Evolutionary conservation across 2,329 filamentous ascomycete species (phyloP).

Genomic region (Raffaelea albimanens): DNA sequence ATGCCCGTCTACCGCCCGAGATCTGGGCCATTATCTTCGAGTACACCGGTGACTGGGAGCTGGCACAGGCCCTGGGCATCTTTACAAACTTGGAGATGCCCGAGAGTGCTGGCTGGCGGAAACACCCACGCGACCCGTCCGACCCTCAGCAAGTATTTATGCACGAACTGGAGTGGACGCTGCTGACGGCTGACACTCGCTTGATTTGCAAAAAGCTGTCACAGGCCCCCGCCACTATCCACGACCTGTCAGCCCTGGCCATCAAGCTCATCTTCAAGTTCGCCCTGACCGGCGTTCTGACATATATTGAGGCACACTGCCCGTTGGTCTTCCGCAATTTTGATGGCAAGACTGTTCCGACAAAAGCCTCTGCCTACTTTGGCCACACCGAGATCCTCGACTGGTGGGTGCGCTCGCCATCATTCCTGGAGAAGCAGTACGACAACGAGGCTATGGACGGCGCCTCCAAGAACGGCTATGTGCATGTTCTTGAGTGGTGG

Average conservation of each 20-base stretch:
- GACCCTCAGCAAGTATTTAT: constrained; percentile 63
- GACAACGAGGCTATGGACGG: constrained; percentile 77
- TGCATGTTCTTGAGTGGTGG: constrained; percentile 86
- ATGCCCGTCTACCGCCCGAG: constrained; percentile 65
- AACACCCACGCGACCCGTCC: constrained; percentile 46
- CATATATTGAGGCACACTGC: constrained; percentile 52
- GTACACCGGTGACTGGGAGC: constrained; percentile 80
- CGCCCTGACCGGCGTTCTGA: constrained; percentile 68
- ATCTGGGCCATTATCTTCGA: constrained; percentile 86
- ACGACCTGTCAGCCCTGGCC: constrained; percentile 65
- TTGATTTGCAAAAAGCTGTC: constrained; percentile 68
- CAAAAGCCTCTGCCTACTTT: constrained; percentile 81
- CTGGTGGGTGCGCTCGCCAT: constrained; percentile 80
- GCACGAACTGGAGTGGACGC: constrained; percentile 75
- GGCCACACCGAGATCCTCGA: constrained; percentile 76
- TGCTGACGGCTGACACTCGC: constrained; percentile 61
- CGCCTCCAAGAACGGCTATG: constrained; percentile 75
- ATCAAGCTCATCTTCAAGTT: constrained; percentile 91
- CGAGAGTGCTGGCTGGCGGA: constrained; percentile 49
- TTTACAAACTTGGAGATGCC: constrained; percentile 63
- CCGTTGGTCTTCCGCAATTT: constrained; percentile 76
- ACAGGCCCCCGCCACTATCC: constrained; percentile 58
- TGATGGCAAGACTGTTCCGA: constrained; percentile 75
- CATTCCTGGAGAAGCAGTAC: constrained; percentile 80
- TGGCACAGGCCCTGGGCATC: constrained; percentile 70